These are phyloP conservation scores for Microsporum ferrugineum DNA, from an alignment of 2,329 filamentous ascomycete genomes.

Conservation along the genomic window DNA sequence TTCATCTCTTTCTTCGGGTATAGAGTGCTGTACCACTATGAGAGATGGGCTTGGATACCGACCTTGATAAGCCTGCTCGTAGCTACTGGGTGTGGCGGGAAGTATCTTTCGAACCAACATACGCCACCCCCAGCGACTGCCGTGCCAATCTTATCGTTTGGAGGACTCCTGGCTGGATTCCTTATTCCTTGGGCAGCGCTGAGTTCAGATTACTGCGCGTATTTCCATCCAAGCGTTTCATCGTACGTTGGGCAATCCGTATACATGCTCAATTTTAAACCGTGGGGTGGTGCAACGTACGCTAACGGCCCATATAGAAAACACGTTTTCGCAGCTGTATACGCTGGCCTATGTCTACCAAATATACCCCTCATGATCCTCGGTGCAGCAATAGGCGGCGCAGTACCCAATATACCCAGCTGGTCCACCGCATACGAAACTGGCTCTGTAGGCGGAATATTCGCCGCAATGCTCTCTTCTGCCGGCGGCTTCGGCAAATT, in stretches of 20 bases:
- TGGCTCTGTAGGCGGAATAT: constrained; percentile 53
- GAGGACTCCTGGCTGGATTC: constrained; percentile 18
- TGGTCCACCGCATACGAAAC: constrained; percentile 48
- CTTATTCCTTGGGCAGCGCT: constrained; percentile 18
- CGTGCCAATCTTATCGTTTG: constrained; percentile 16
- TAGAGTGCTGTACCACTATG: constrained; percentile 55
- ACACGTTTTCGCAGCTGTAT: constrained; percentile 12
- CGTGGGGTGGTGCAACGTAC: not conserved
- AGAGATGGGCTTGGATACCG: constrained; percentile 38
- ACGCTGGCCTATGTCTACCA: constrained; percentile 42
- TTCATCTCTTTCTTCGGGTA: constrained; percentile 57
- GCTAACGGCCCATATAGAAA: constrained; percentile 4
- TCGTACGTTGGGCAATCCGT: constrained; percentile 6
- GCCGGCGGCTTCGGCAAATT: constrained; percentile 51
- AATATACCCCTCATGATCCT: constrained; percentile 51
- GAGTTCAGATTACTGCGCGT: constrained; percentile 15
- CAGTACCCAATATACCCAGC: constrained; percentile 39
- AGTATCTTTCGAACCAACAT: constrained; percentile 13
- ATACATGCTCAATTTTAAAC: not conserved
- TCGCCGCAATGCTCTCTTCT: constrained; percentile 38
- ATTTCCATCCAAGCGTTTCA: constrained; percentile 12
- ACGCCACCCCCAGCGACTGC: constrained; percentile 9
- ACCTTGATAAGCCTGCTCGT: constrained; percentile 16
- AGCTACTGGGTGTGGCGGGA: constrained; percentile 16
- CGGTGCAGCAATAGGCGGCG: constrained; percentile 53